Conservation (phyloP, 2,329 filamentous ascomycete genomes). For the Alternaria gaisen region DNA sequence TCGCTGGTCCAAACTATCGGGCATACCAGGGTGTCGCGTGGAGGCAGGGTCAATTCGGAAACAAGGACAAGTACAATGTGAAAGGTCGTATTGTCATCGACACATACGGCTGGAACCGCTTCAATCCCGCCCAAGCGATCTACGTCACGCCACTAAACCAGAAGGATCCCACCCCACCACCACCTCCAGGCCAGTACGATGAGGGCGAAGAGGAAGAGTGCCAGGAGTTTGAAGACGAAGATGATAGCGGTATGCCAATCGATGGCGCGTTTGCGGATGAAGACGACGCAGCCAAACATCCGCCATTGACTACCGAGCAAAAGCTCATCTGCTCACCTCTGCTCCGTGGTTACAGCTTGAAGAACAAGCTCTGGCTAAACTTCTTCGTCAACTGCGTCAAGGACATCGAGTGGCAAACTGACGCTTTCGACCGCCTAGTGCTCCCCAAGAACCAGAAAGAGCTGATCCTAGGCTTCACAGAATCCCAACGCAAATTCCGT, state of each 20-base stretch:
- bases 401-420: conserved; percentile 55
- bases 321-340: conserved; percentile 57
- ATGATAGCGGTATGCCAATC: conserved; percentile 25
- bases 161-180: conserved; percentile 28
- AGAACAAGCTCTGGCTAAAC: conserved; percentile 40
- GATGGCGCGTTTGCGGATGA: conserved; percentile 29
- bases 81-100: conserved; percentile 63
- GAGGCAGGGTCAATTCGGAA: conserved; percentile 45
- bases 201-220: conserved; percentile 19
- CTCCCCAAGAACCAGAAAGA: conserved; percentile 37
- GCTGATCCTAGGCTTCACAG: conserved; percentile 68
- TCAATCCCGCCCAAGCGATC: conserved; percentile 55
- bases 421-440: conserved; percentile 57
- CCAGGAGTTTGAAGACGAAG: conserved; percentile 7
- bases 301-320: conserved; percentile 24
- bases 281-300: conserved; percentile 23
- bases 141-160: conserved; percentile 50
- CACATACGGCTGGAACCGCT: conserved; percentile 61
- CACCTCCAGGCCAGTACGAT: conserved; percentile 6
- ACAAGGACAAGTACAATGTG: conserved; percentile 54
- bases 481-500: conserved; percentile 68
- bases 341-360: conserved; percentile 42
- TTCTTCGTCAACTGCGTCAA: conserved; percentile 52
- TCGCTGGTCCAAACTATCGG: conserved; percentile 61
- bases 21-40: conserved; percentile 59